Base-by-base conservation (phyloP, 805 yeast genomes). In the Candida berthetii region DNA sequence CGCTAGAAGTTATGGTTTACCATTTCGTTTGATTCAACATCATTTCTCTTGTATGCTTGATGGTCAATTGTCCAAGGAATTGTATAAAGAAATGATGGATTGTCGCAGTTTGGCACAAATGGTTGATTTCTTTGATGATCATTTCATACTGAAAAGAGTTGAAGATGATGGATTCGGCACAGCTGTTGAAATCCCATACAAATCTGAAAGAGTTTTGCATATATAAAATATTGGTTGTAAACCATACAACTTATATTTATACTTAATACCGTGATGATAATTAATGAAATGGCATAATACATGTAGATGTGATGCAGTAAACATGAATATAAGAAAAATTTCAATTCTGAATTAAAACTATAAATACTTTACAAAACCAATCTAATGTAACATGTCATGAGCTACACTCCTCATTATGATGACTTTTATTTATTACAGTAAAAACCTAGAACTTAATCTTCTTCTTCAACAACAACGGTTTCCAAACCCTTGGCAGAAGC, bases 401-500 rank as follows among this genome's bases (percentile, higher is more conserved):
- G 29, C 29, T 27, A 27, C 29, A 27, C 29, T 27, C n/a, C 29
- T 27, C 29, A 27, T 27, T n/a, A 35, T 24, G 29, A 22, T 35
- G 20, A 18, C 20, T 33, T 19, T 35, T 35, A n/a, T 28, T 29
- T n/a, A 41, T 42, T 38, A 38, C 41, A 45, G 41, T 40, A 37
- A 34, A 41, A 38, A 41, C 27, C 10, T 27, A 45, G 48, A 60
- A 50, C 57, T 54, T 54, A 64, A 61, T 68, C 71, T 52, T 64
- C 80, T 54, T 65, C 81, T 71, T 86, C 96, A 71, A 93, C 90
- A 69, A 89, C 97, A 73, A 79, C 85, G 74, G 99, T 93, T 76
- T 89, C 83, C 74, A 93, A 86, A 78, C 97, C 97, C 84, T 93
- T 93, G 74, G 87, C 81, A 55, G 95, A 69, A 67, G 96, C 85